phyloP scores from a whole-genome alignment of 1,284 basidiomycete species.

The Puccinia polysora region DNA sequence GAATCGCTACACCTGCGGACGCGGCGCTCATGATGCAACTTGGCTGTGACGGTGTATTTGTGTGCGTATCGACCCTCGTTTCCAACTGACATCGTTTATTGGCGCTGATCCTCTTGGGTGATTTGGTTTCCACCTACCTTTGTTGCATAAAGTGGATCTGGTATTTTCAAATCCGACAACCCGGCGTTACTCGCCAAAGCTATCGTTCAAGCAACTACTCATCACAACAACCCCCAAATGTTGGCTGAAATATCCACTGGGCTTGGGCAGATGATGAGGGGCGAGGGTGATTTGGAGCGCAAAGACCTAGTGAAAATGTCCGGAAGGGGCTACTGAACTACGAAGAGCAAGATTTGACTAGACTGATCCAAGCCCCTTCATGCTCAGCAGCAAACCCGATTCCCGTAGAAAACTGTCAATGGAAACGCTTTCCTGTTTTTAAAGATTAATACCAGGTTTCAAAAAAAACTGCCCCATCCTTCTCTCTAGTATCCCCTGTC shows the following conservation, averaged over 20 bases:
- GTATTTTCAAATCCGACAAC: constrained; percentile 89
- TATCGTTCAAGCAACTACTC: constrained; percentile 97
- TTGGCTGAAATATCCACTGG: constrained; percentile 62
- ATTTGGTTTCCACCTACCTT: background rate
- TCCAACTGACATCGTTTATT: background rate
- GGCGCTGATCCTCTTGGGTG: constrained; percentile 43
- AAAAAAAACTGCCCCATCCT: too few species aligned
- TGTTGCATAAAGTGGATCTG: constrained; percentile 70
- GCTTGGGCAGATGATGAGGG: constrained; percentile 6
- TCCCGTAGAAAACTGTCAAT: too few species aligned
- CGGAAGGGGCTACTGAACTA: constrained; percentile 33
- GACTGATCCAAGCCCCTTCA: too few species aligned
- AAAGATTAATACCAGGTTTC: too few species aligned
- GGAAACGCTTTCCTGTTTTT: too few species aligned
- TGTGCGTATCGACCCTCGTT: constrained; percentile 57
- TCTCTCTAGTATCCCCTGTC: too few species aligned
- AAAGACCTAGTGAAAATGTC: constrained; percentile 34
- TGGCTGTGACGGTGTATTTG: constrained; percentile 80
- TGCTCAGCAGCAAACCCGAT: too few species aligned
- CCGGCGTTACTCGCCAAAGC: constrained; percentile 88
- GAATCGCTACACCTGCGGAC: constrained; percentile 93
- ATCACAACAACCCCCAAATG: constrained; percentile 86
- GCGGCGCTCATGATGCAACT: constrained; percentile 99
- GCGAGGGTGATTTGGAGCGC: constrained; percentile 43
- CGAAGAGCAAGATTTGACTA: too few species aligned